phyloP scores from a whole-genome alignment of 2,329 filamentous ascomycete species.

The Diaporthe humulicola region DNA sequence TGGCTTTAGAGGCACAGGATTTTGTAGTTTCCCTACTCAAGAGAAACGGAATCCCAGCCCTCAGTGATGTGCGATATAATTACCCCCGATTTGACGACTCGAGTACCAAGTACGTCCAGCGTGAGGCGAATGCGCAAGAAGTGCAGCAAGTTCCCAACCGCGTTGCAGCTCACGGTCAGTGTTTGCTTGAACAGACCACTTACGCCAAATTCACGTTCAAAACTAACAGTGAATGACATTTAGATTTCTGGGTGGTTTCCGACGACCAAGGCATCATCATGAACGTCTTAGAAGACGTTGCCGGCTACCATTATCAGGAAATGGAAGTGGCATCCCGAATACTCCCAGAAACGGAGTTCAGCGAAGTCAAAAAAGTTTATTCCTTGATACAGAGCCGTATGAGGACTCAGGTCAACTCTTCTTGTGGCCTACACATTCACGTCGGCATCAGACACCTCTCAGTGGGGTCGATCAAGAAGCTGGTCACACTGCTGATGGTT shows the following conservation, averaged over 20 bases:
- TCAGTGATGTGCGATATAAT: background rate
- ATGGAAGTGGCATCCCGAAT: background rate
- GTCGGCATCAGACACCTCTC: background rate
- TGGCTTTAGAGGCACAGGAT: background rate
- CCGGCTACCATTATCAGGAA: background rate
- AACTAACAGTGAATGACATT: background rate
- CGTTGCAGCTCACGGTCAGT: background rate
- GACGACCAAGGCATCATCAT: background rate
- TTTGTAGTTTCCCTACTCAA: background rate
- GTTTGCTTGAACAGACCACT: background rate
- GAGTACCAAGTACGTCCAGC: background rate
- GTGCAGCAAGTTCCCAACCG: background rate
- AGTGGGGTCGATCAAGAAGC: background rate
- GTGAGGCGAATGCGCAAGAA: background rate
- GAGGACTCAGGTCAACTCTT: background rate
- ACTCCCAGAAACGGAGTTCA: background rate
- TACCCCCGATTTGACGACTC: background rate
- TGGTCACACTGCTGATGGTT: background rate
- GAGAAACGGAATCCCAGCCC: background rate
- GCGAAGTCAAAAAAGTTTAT: background rate
- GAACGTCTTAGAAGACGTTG: background rate
- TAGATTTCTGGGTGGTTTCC: background rate
- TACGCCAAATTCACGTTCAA: background rate
- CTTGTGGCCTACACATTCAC: background rate
- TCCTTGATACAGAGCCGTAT: background rate